Base-by-base conservation (phyloP, 2,329 filamentous ascomycete genomes). In the Aspergillus ruber region DNA sequence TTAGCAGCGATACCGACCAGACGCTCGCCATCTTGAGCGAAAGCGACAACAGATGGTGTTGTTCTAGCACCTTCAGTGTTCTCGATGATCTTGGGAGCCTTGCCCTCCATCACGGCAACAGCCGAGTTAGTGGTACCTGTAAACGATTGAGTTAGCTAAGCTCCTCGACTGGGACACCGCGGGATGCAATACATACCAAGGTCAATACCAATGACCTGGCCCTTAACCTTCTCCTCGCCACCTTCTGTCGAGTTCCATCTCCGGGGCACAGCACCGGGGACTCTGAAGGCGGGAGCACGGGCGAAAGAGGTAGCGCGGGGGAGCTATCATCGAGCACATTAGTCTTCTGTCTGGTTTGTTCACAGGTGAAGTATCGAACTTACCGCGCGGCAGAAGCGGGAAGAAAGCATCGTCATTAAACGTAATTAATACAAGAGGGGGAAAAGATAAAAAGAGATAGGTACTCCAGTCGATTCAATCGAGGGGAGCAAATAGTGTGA, bases 171-270 rank as follows among this genome's bases (percentile, higher is more conserved):
- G 6, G 7, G 25, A 38, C 6, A 13, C 8, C 20, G 10, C 12
- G 2, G 12, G 12, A 25, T 25, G 18, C 13, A n/a, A 35, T 42
- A 76, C 82, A 67, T 79, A 85, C 91, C 91, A 66, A 97, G 77
- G 81, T 97, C 91, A 71, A 97, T 96, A 85, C 93, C 93, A 67
- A 97, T 96, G 72, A 97, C 91, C 66, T 88, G 77, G 68, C 93
- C 93, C 77, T 91, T 88, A 52, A 97, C 88, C 83, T 96, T 96
- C 70, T 81, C 80, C 59, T 80, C 76, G 50, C 76, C 76, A 64
- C 81, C 82, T 58, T 72, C 70, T 46, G 72, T 70, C 17, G 70
- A 72, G 63, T 72, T 71, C 69, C 69, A 72, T 67, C 72, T 64
- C 52, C 85, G 82, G 69, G 91, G 88, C 63, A 82, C 82, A 56